phyloP scores from a whole-genome alignment of 768 basidiomycete species.

The Amanita brunnescens region DNA sequence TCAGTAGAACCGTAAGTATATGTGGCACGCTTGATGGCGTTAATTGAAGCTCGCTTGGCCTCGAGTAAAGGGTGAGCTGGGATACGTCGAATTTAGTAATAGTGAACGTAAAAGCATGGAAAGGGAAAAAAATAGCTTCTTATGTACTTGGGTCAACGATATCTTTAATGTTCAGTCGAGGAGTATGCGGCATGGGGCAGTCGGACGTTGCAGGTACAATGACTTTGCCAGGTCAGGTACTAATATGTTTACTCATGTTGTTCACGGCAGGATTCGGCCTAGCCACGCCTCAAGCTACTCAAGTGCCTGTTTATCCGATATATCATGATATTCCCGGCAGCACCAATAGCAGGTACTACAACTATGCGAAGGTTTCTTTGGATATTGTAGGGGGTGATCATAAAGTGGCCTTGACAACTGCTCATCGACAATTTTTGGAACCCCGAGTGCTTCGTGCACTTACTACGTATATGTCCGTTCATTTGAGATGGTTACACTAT shows the following conservation, averaged over 20 bases:
- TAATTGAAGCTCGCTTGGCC: constrained; percentile 13
- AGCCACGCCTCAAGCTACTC: background rate
- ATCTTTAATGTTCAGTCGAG: constrained; percentile 10
- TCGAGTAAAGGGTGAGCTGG: constrained; percentile 16
- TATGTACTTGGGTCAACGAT: constrained; percentile 12
- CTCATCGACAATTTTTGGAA: constrained; percentile 1
- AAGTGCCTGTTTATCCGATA: background rate
- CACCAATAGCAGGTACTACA: background rate
- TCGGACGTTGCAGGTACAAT: background rate
- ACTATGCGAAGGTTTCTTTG: constrained; percentile 1
- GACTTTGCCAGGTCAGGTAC: background rate
- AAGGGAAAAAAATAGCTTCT: background rate
- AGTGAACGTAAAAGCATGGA: background rate
- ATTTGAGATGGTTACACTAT: no score
- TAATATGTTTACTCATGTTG: background rate
- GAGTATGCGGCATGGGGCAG: background rate
- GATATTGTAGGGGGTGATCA: background rate
- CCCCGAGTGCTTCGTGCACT: no score
- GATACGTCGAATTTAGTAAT: background rate
- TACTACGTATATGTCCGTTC: no score
- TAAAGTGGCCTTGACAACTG: background rate
- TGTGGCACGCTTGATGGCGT: constrained; percentile 13
- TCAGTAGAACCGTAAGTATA: constrained; percentile 13
- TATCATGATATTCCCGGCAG: background rate
- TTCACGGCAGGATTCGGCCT: background rate